Percentiles rank a stretch among this genome's conserved stretches.
Conservation (phyloP, 257 asterid genomes). For the Lycium barbarum region DNA sequence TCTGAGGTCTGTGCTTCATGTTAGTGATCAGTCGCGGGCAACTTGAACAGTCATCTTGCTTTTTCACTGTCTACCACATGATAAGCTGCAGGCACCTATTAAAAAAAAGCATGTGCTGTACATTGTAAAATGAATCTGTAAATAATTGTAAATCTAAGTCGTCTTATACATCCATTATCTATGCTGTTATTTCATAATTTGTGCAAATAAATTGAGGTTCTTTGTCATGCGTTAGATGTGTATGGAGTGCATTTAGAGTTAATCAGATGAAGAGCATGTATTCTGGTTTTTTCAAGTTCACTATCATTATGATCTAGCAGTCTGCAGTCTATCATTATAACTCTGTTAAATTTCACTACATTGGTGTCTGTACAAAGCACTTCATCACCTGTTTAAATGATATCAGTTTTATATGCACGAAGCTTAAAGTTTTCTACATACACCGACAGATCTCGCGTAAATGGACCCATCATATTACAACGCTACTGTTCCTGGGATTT, state of each 20-base stretch:
- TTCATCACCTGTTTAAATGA: background rate
- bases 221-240: background rate
- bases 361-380: background rate
- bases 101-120: background rate
- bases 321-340: background rate
- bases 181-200: background rate
- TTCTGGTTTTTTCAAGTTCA: constrained; percentile 10
- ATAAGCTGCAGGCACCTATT: background rate
- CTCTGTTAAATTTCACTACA: background rate
- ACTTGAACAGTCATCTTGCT: background rate
- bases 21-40: background rate
- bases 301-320: background rate
- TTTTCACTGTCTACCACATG: background rate
- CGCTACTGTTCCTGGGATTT: constrained; percentile 80
- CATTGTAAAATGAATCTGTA: background rate
- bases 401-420: background rate
- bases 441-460: constrained; percentile 76
- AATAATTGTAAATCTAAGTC: background rate
- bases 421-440: background rate
- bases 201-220: background rate
- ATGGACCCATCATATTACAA: constrained; percentile 97
- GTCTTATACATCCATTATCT: background rate
- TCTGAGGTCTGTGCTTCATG: background rate
- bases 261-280: background rate
- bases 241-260: background rate